Base-by-base conservation (phyloP, 306 rosid genomes). In the Rosa rugosa region DNA sequence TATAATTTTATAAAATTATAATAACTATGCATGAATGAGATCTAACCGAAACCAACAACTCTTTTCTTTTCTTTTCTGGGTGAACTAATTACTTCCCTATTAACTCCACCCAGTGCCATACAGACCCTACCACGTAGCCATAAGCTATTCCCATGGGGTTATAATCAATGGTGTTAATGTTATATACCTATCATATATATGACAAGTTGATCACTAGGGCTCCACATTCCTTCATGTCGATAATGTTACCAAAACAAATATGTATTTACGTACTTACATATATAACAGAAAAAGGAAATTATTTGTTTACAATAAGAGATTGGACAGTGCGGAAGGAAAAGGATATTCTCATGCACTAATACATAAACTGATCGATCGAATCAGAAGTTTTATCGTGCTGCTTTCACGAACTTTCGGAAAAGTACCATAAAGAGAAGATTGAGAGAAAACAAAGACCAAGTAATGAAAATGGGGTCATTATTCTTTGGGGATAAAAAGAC, bases 381-480 rank as follows among this genome's bases (percentile, higher is more conserved):
- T 57, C 63, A 46, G 64, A 38, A 31, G 34, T 63, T 69, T 77
- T 71, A 69, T 84, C 69, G 8, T 69, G 75, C 42, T 13, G 11
- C 67, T 40, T 27, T 47, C 77, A 47, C 17, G 49, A 64, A 42
- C 87, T 91, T 86, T 79, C 82, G 72, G 84, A 92, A 57, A 87
- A 92, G 92, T 72, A 72, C 78, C 60, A 77, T 14, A 53, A 66
- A 64, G 57, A 59, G n/a, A 8, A n/a, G 56, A 36, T 49, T 5
- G 69, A 45, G 71, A 9, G 41, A 77, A 25, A 73, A 10, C 27
- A 11, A 45, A 20, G 65, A 64, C 76, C 45, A 22, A 51, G 49
- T 80, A 77, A 59, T 56, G 76, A 18, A 44, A 44, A 80, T 27
- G 60, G 34, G 85, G 91, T 88, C 90, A 80, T 88, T 87, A 64